Evolutionary conservation across 2,329 filamentous ascomycete species (phyloP).

Genomic region (Penicillium psychrosexuale): DNA sequence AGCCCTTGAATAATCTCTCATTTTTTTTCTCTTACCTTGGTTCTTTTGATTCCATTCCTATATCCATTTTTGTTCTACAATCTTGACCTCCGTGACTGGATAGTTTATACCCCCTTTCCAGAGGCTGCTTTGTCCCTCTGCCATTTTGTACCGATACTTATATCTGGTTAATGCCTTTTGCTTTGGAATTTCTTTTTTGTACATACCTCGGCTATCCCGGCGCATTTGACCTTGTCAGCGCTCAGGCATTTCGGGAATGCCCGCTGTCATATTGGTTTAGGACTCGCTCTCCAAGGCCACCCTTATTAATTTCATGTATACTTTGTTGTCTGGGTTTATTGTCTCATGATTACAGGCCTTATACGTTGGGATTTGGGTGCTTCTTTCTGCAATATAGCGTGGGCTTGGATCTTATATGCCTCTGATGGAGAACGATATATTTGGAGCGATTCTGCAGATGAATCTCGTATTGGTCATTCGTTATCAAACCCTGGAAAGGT

Average conservation of each 20-base stretch:
- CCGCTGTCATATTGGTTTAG: not conserved
- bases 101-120: constrained; percentile 21
- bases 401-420: constrained; percentile 9
- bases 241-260: not conserved
- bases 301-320: not conserved
- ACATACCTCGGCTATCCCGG: not conserved
- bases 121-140: constrained; percentile 5
- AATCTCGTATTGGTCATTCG: not conserved
- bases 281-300: not conserved
- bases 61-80: constrained; percentile 11
- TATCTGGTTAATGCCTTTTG: constrained; percentile 14
- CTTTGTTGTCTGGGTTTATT: not conserved
- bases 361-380: not conserved
- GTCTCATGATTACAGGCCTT: not conserved
- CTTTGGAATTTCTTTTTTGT: constrained; percentile 5
- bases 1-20: constrained; percentile 36
- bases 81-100: constrained; percentile 17
- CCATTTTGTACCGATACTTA: constrained; percentile 18
- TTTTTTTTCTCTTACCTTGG: not conserved
- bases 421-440: not conserved
- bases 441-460: not conserved
- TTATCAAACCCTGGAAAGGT: not conserved
- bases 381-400: constrained; percentile 9
- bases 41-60: constrained; percentile 5
- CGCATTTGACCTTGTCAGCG: not conserved